Base-by-base conservation (phyloP, 495 filamentous ascomycete species). In the Talaromyces liani region DNA sequence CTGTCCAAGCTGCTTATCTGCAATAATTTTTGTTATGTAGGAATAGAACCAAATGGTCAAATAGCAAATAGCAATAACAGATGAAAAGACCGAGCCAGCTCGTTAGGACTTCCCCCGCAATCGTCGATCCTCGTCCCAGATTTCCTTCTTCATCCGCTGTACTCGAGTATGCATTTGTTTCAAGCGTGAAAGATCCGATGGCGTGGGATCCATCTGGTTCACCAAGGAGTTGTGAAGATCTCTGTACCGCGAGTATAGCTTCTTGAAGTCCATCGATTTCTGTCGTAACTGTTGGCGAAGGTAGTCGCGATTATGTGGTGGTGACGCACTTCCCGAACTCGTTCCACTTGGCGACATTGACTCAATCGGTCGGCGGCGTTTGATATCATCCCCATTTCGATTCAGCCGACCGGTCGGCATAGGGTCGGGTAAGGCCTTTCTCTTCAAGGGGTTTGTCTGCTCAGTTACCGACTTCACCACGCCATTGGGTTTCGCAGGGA, bases 81-180 rank as follows among this genome's bases (percentile, higher is more conserved):
- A 56, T 5, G 25, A 29, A 55, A 27, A 56, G n/a, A 29, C 22
- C 27, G 10, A 56, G 53, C 53, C 53, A 56, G 53, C 53, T 54
- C 22, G 53, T 29, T 54, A 29, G 24, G 56, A 36, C 31, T 54
- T 34, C 16, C 41, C 66, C 25, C 67, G 73, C 6, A 76, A 68
- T 39, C 70, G 66, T 63, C 68, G 67, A 60, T 73, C 68, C 62
- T 82, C 78, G 41, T 78, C 76, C 72, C 84, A 85, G 54, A 92
- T 91, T 54, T 90, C 82, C 59, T 75, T 75, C 76, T 92, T 92
- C 82, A 90, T 84, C 14, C 63, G 66, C 53, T 80, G 74, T 36
- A 92, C 76, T 16, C 80, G 77, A 12, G 77, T 70, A 67, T 86
- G 87, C 84, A 89, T 86, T 47, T 80, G 80, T 53, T 84, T 72